Evolutionary conservation across 768 basidiomycete genomes (phyloP).

Genomic region (Leucogyrophana mollusca): DNA sequence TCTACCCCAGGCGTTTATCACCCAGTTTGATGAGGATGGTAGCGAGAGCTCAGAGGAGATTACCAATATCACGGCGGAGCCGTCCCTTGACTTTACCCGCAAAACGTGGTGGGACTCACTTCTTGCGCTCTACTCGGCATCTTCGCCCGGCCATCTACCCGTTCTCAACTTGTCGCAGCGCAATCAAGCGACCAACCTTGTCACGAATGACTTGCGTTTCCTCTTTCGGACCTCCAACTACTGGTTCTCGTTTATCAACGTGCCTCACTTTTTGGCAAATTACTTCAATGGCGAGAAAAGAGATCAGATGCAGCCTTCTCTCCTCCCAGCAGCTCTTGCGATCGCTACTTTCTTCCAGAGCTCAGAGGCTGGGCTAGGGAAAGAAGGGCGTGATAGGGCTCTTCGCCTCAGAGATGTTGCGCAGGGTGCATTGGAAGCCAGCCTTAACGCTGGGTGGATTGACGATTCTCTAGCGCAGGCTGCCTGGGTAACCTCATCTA

Average conservation of each 20-base stretch:
- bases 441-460: constrained; percentile 67
- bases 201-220: constrained; percentile 60
- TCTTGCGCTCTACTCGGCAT: constrained; percentile 46
- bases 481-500: constrained; percentile 59
- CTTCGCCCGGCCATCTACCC: constrained; percentile 32
- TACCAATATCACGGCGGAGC: constrained; percentile 43
- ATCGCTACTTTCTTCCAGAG: constrained; percentile 71
- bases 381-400: constrained; percentile 52
- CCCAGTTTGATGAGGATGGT: constrained; percentile 11
- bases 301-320: constrained; percentile 62
- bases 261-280: constrained; percentile 63
- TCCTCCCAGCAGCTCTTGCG: constrained; percentile 61
- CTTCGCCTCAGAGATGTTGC: constrained; percentile 64
- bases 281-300: constrained; percentile 56
- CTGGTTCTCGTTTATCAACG: constrained; percentile 74
- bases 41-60: constrained; percentile 13
- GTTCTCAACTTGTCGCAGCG: constrained; percentile 42
- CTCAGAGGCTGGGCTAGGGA: constrained; percentile 55
- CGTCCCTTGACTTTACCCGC: constrained; percentile 64
- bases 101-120: constrained; percentile 82
- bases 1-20: constrained; percentile 6
- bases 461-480: constrained; percentile 75
- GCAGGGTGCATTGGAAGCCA: constrained; percentile 68
- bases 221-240: constrained; percentile 64
- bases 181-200: constrained; percentile 40